Evolutionary conservation across 257 asterid genomes (phyloP), one percentile per base, ranked within the genome.

Genomic region (Orobanche coerulescens): DNA sequence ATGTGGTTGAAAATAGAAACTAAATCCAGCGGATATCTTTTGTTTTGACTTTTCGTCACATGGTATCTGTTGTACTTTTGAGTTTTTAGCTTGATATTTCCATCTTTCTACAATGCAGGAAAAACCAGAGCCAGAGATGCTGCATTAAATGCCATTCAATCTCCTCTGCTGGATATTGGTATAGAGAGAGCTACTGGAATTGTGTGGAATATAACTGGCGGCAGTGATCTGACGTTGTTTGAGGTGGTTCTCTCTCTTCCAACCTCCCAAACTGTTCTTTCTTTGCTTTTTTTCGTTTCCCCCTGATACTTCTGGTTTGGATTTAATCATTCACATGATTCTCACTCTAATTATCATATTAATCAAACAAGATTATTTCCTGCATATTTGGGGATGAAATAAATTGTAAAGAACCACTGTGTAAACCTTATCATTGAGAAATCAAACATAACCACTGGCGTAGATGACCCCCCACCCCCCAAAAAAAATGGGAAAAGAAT

Each of bases 191-290:
- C 98, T 56, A 93, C 98, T 18, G 98, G 98, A 34, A 93, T 93
- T 69, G 98, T 93, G 71, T 93, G 98, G 98, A 93, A 89, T 65
- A 93, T 93, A 69, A 93, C 98, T 47, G 98, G 98, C 33, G 98
- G 98, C 65, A 86, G 56, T 71, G 98, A 93, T 77, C 72, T 93
- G 71, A 93, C 98, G 53, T 73, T 93, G 79, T 89, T 84, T 75
- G 98, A 93, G 98, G 98, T 93, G 73, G 46, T 52, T 20, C 64
- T 65, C 66, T 63, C 53, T 42, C 60, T 22, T n/a, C n/a, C n/a
- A n/a, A n/a, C n/a, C n/a, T n/a, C n/a, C n/a, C n/a, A n/a, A n/a
- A n/a, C n/a, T n/a, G n/a, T n/a, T n/a, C n/a, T n/a, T n/a, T n/a
- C n/a, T n/a, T n/a, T n/a, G n/a, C n/a, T n/a, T n/a, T n/a, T n/a